phyloP scores from a whole-genome alignment of 257 asterid species.

The Nicotiana attenuata region DNA sequence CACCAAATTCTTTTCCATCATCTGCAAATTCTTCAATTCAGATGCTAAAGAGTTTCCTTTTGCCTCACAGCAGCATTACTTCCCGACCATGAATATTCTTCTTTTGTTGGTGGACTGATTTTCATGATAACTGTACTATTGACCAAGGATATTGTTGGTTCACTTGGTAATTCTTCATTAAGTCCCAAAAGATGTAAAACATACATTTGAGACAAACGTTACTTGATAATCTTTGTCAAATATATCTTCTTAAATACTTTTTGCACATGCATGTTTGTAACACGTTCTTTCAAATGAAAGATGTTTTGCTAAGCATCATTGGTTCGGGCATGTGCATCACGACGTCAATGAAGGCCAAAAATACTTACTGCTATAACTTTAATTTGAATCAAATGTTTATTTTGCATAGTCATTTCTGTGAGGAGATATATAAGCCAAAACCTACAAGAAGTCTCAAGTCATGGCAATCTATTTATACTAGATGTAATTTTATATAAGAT shows the following conservation, averaged over 20 bases:
- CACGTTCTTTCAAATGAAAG: background rate
- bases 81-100: background rate
- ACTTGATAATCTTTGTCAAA: conserved; percentile 6
- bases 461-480: background rate
- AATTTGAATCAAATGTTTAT: background rate
- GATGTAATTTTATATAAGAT: background rate
- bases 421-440: background rate
- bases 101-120: background rate
- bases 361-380: background rate
- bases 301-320: background rate
- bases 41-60: background rate
- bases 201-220: background rate
- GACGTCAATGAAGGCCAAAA: background rate
- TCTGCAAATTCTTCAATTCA: background rate
- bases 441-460: conserved; percentile 1
- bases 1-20: background rate
- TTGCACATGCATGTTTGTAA: background rate
- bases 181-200: background rate
- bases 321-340: background rate
- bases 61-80: background rate
- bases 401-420: background rate
- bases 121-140: background rate
- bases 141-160: background rate
- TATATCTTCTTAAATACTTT: background rate
- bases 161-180: background rate